phyloP scores from a whole-genome alignment of 495 filamentous ascomycete genomes.

The Endocarpon pusillum region DNA sequence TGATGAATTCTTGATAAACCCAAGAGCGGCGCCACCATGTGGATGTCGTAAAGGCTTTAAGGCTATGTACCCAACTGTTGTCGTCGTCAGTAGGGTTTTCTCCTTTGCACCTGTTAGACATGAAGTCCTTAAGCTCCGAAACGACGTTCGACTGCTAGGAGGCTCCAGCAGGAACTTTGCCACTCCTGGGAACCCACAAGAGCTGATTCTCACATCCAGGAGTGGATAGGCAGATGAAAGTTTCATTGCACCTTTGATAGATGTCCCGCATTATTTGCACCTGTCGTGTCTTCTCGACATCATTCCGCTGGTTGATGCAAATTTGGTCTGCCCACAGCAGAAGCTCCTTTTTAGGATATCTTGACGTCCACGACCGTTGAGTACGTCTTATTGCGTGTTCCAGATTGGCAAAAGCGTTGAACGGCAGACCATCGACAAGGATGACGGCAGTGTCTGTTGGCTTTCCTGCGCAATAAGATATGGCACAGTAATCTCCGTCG shows the following conservation, averaged over 20 bases:
- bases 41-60: too few species aligned
- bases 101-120: too few species aligned
- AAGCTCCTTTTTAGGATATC: not conserved
- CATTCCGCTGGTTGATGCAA: not conserved
- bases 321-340: constrained; percentile 1
- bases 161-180: too few species aligned
- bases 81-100: too few species aligned
- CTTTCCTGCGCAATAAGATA: constrained; percentile 1
- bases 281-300: not conserved
- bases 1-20: constrained; percentile 1
- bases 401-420: constrained; percentile 1
- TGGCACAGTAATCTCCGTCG: not conserved
- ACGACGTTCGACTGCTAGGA: too few species aligned
- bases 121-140: too few species aligned
- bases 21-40: constrained; percentile 1
- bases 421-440: not conserved
- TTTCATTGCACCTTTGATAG: not conserved
- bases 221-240: not conserved
- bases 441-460: not conserved
- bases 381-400: not conserved
- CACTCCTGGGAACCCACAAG: too few species aligned
- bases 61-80: too few species aligned
- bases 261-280: not conserved
- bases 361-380: not conserved
- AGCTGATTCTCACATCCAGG: too few species aligned